Evolutionary conservation across 140 eudicot genomes (phyloP), one percentile per base, ranked within the genome.

Genomic region (Stevia rebaudiana): DNA sequence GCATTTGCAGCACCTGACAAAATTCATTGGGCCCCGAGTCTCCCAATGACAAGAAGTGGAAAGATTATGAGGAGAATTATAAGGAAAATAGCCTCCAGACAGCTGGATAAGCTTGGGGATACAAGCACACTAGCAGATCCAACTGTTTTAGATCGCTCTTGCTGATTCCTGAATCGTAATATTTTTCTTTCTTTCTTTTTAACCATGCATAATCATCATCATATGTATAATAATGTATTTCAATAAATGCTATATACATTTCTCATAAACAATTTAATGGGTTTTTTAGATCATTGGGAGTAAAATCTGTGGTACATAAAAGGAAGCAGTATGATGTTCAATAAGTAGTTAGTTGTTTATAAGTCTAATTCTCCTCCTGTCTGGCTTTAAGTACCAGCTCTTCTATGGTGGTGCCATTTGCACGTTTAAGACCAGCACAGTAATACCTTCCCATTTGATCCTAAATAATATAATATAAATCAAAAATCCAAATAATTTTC

Each of bases 21-120:
- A 79, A 83, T 92, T 53, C 98, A 88, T 69, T 91, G 98, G 96
- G 98, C 98, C 48, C 98, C 98, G 18, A 91, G 89, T 44, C 95
- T 87, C 40, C 95, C 96, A 31, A 92, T 88, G 85, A 92, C 98
- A 7, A 92, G 96, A 75, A 92, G 98, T 59, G 98, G 95, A 64
- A 92, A 91, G 82, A 91, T 91, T 80, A 87, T 87, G 98, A 83
- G 98, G 78, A 79, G 98, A 65, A 87, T 91, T 65, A 40, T 91
- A 74, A 81, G 96, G 80, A 92, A 88, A 83, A 92, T 92, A 56
- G 96, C 98, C 21, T 81, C 96, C 22, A 75, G 77, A 72, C 98
- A 91, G 51, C 76, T 87, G 53, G 95, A 88, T 57, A 95, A 92
- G 80, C 96, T 92, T 11, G 98, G 98, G 23, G 98, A 92, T 65